Conservation (phyloP, 768 basidiomycete species). For the Boletus sensibilis region DNA sequence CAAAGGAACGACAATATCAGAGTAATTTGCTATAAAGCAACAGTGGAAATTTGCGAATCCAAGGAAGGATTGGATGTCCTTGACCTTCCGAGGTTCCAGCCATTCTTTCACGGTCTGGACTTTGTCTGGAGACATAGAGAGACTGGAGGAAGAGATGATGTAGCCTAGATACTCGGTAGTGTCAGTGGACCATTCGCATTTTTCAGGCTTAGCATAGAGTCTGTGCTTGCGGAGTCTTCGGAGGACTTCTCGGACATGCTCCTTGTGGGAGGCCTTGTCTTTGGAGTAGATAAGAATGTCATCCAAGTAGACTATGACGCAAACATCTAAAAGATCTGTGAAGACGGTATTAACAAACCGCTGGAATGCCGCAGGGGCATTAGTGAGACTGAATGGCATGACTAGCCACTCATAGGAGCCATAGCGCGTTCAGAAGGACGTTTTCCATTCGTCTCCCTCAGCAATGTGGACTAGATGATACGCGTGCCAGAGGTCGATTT, state of each 20-base stretch:
- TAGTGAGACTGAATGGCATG: too few relatives aligned
- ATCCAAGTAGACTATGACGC: too few relatives aligned
- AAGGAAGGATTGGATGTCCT: background rate
- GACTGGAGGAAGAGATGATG: background rate
- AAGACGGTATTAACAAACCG: too few relatives aligned
- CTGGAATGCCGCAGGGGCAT: too few relatives aligned
- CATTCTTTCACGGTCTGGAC: background rate
- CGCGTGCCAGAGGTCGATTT: too few relatives aligned
- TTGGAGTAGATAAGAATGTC: too few relatives aligned
- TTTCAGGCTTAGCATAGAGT: background rate
- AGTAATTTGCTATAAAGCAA: background rate
- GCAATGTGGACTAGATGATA: too few relatives aligned
- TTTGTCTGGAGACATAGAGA: background rate
- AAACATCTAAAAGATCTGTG: too few relatives aligned
- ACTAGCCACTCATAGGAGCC: background rate
- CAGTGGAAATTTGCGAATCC: background rate
- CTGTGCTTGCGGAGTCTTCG: background rate
- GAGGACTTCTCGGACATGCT: conserved; percentile 1
- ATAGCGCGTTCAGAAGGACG: background rate
- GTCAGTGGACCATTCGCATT: background rate
- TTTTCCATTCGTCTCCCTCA: background rate
- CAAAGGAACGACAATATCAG: background rate
- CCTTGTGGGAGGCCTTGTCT: background rate
- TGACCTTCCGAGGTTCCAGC: background rate
- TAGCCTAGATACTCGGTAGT: background rate